phyloP scores from a whole-genome alignment of 2,329 filamentous ascomycete species.

The Graphiopsis chlorocephala region DNA sequence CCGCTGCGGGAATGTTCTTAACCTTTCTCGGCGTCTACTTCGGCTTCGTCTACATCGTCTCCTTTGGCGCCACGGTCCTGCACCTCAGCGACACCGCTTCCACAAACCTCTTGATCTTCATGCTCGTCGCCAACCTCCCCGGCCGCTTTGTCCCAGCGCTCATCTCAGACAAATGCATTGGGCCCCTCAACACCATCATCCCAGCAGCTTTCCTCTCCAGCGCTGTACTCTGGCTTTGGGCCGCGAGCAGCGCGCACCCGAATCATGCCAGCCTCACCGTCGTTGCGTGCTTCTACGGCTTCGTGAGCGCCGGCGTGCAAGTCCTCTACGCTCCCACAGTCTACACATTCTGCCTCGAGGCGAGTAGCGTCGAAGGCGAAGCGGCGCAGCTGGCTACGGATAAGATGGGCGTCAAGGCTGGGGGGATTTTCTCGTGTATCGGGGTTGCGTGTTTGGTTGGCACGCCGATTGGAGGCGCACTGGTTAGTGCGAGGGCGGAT shows the following conservation, averaged over 20 bases:
- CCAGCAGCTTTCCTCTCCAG: constrained; percentile 45
- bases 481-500: constrained; percentile 22
- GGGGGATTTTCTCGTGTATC: constrained; percentile 26
- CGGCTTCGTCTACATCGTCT: constrained; percentile 35
- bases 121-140: constrained; percentile 32
- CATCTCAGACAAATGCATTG: constrained; percentile 33
- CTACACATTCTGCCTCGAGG: constrained; percentile 24
- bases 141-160: constrained; percentile 34
- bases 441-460: constrained; percentile 27
- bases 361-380: background rate
- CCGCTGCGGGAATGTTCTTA: constrained; percentile 32
- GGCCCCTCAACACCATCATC: constrained; percentile 37
- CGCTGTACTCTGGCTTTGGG: constrained; percentile 52
- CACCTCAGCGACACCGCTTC: constrained; percentile 24
- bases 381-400: constrained; percentile 16
- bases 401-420: constrained; percentile 26
- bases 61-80: constrained; percentile 30
- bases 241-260: constrained; percentile 29
- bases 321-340: constrained; percentile 29
- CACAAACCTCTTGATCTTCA: constrained; percentile 33
- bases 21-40: constrained; percentile 35
- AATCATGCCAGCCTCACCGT: constrained; percentile 23
- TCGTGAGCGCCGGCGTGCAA: constrained; percentile 33
- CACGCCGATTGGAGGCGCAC: constrained; percentile 28
- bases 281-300: constrained; percentile 35